phyloP scores from a whole-genome alignment of 768 basidiomycete species.

The Suillus placidus region DNA sequence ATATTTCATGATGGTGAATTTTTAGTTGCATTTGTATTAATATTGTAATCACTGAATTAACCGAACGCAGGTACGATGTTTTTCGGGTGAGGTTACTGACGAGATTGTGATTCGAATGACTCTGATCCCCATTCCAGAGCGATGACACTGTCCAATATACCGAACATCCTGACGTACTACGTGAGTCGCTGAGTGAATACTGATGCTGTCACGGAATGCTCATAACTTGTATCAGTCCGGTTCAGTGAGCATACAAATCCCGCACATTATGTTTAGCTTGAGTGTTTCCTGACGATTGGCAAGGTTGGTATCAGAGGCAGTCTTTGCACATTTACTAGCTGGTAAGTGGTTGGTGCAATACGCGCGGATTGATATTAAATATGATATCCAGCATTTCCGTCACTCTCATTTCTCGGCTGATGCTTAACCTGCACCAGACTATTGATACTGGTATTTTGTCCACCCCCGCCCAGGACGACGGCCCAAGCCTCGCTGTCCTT shows the following conservation, averaged over 20 bases:
- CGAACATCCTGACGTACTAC: constrained; percentile 49
- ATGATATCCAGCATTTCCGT: constrained; percentile 44
- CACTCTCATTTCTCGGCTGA: constrained; percentile 56
- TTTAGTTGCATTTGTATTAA: not conserved
- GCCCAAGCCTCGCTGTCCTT: constrained; percentile 33
- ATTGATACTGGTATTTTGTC: constrained; percentile 22
- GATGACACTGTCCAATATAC: constrained; percentile 53
- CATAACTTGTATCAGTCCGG: constrained; percentile 6
- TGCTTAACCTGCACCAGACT: constrained; percentile 55
- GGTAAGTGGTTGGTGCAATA: constrained; percentile 31
- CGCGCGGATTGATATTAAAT: not conserved
- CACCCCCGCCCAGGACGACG: constrained; percentile 40
- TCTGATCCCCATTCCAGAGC: not conserved
- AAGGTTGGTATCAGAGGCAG: constrained; percentile 37
- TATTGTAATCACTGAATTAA: not conserved
- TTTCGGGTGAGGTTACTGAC: constrained; percentile 46
- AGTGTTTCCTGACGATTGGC: not conserved
- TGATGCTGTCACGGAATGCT: not conserved
- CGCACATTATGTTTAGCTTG: not conserved
- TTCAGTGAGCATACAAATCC: constrained; percentile 10
- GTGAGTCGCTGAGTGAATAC: constrained; percentile 22
- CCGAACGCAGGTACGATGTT: constrained; percentile 49
- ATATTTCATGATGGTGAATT: constrained; percentile 53
- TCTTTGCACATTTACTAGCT: constrained; percentile 53
- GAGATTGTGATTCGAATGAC: not conserved